Evolutionary conservation across 1,139 yeast genomes (phyloP), one percentile per base, ranked within the genome.

Genomic region (Kodamaea sp.): DNA sequence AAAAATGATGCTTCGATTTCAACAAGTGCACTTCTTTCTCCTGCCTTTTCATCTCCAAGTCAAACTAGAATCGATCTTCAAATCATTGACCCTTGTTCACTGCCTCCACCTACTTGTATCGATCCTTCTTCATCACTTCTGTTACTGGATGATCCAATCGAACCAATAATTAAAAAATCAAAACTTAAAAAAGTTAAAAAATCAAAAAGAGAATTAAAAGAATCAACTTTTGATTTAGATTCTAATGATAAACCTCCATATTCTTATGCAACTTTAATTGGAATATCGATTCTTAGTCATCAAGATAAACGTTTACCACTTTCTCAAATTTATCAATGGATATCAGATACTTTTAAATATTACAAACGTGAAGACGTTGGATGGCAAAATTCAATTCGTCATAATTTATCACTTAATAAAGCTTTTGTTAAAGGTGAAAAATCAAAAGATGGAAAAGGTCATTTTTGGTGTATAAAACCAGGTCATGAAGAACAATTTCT

Each of bases 381-480:
- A 24, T 87, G 96, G 96, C 95, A 87, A 57, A 87, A 87, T 60
- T 85, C 95, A 24, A 87, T 87, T 48, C 81, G 96, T 44, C 96
- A 87, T 60, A 85, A 88, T 50, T 67, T 88, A 40, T 84, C 94
- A 23, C 69, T 88, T 49, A 88, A 87, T 63, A 88, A 87, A 58
- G 95, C 96, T 1, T 88, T 88, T 53, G 75, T 84, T 40, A 92
- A 92, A 63, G 88, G 95, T 29, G 96, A 87, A 49, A 84, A 92
- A 57, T 90, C 96, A 10, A 84, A 86, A 52, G 95, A 87, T 60
- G 97, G 97, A 6, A 92, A 92, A 65, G 98, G 98, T 27, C 96
- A 90, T 64, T 92, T 84, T 62, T 94, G 98, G 98, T 81, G 86
- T 52, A 87, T 92, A 39, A 89, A 84, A 46, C 70, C 78, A 20